Evolutionary conservation across 352 stramenopile species (phyloP).

Genomic region (Pythium utonaiense): DNA sequence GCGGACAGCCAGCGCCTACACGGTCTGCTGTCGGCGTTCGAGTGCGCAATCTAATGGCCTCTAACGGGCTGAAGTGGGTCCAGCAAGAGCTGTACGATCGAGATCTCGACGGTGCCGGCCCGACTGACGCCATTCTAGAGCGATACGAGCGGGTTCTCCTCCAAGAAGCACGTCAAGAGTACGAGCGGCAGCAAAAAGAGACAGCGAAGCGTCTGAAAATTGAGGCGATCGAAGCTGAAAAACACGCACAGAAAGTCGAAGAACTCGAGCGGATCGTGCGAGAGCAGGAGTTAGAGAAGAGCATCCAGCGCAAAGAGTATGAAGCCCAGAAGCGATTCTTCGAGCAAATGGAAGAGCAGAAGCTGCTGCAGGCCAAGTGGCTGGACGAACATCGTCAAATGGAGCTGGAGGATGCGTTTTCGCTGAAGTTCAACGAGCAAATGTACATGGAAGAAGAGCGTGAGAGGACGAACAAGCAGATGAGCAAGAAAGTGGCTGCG

Average conservation of each 20-base stretch:
- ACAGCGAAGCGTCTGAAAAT: conserved; percentile 9
- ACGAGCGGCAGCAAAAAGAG: neutral
- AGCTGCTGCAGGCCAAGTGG: conserved; percentile 30
- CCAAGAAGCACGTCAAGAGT: conserved; percentile 26
- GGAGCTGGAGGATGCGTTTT: conserved; percentile 50
- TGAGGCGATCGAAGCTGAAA: conserved; percentile 27
- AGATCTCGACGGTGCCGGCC: conserved; percentile 52
- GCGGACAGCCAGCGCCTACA: neutral
- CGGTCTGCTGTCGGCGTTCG: conserved; percentile 6
- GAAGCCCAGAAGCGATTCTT: conserved; percentile 52
- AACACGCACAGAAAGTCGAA: conserved; percentile 37
- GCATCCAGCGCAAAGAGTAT: conserved; percentile 43
- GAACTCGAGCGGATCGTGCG: conserved; percentile 32
- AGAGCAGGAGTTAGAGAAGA: conserved; percentile 31
- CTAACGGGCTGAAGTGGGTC: conserved; percentile 60
- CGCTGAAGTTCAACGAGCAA: conserved; percentile 43
- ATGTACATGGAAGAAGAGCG: conserved; percentile 28
- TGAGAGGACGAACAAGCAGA: conserved; percentile 31
- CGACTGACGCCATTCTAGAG: conserved; percentile 37
- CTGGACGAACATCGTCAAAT: conserved; percentile 49
- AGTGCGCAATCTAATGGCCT: conserved; percentile 30
- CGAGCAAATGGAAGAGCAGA: conserved; percentile 56
- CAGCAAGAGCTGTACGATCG: conserved; percentile 82
- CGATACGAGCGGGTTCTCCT: conserved; percentile 39
- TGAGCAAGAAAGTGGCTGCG: conserved; percentile 41